Evolutionary conservation across 768 basidiomycete species (phyloP), one percentile per base, ranked within the genome.

Genomic region (Heimioporus sp.): DNA sequence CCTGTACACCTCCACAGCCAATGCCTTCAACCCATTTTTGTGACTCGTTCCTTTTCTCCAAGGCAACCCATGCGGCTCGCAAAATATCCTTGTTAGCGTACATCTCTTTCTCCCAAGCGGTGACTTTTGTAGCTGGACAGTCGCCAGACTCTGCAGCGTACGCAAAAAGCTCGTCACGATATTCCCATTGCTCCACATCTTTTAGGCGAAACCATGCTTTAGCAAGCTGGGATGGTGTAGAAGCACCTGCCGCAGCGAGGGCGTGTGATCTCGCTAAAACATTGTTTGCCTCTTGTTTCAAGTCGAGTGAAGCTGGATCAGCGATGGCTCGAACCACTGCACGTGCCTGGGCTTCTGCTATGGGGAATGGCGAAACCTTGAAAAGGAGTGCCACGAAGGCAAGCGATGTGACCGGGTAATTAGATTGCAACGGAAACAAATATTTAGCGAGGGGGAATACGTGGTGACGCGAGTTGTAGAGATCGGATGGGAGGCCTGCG

Each of bases 331-430:
- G 73, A 19, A 84, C 65, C 8, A 81, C 75, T 3, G 82, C 85
- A 0, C 78, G 80, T 1, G 86, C 85, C 68, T 96, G 94, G 0
- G 80, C 81, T 67, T 97, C 91, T 43, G 86, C 74, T 0, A 92
- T 62, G 1, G 90, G 92, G 52, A 95, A 79, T 3, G 92, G 93
- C 0, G 77, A 77, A 20, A 90, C 81, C 32, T 73, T 71, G 24
- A 74, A 63, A 1, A 75, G 74, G 11, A 91, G 77, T 2, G 87
- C 81, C 46, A 87, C 71, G 66, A 92, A 90, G 10, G 81, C 86
- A 37, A 90, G 61, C 5, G 77, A 77, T 1, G 74, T 63, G 2
- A 75, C 71, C 75, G 83, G 61, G 72, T 77, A 41, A 59, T 51
- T 34, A 59, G 52, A 39, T 74, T 76, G 52, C 16, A 91, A 56